Evolutionary conservation across 805 yeast species (phyloP), one percentile per base, ranked within the genome.

Genomic region (Candida ipomoeae): DNA sequence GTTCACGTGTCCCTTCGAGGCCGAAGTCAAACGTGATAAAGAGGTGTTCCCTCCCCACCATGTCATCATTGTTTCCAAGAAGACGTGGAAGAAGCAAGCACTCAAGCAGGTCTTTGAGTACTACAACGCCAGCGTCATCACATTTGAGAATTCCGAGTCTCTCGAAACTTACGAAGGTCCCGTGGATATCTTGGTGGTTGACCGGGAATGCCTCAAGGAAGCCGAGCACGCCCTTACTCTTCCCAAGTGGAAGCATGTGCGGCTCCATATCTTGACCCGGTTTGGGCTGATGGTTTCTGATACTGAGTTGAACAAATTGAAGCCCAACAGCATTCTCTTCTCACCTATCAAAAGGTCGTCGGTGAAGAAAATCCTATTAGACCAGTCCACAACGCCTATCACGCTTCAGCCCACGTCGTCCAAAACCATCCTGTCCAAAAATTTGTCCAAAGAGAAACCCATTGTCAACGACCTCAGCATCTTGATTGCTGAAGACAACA

Each of bases 401-500:
- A n/a, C 15, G 15, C 36, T 34, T 26, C 36, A 11, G 10, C 35
- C n/a, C n/a, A 32, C n/a, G 17, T 13, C 39, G 21, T 18, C 46
- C 23, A 23, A 26, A 36, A 33, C 14, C 26, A 32, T 23, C 20
- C 11, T 34, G 14, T 15, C 21, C 8, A 39, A 39, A 21, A n/a
- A 11, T 13, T 39, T 31, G 8, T 6, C 45, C 5, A 31, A 36
- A 15, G 34, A 23, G n/a, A 46, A 23, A 10, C 84, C 84, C 4
- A n/a, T 5, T 6, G 15, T 5, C 20, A 21, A 14, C n/a, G 35
- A 35, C 21, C 66, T 82, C 26, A 61, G 68, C 31, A 75, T 81
- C 14, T 60, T 82, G 29, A 64, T 82, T 5, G 84, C 82, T 3
- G 85, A 81, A 55, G 86, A 82, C 50, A 80, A 78, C 47, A 67